These are phyloP conservation scores for Aspergillus uvarum DNA, from an alignment of 2,329 filamentous ascomycete species.

Conservation along the genomic window DNA sequence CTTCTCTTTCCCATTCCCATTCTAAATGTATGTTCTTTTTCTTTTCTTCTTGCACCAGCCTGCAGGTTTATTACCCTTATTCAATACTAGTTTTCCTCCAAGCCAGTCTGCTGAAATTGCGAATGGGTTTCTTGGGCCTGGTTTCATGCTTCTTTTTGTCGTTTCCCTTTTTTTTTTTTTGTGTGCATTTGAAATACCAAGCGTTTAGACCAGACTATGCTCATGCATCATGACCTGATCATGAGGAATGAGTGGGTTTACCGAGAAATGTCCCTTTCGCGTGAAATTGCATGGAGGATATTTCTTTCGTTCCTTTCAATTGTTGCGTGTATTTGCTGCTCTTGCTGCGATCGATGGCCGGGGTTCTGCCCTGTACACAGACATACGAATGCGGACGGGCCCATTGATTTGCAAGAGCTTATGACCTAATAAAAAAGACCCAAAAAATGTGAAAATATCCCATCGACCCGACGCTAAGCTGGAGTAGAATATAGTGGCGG, in stretches of 20 bases:
- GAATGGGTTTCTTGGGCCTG: constrained; percentile 28
- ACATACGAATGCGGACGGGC: constrained; percentile 19
- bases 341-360: constrained; percentile 18
- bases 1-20: constrained; percentile 20
- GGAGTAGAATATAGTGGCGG: background rate
- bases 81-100: constrained; percentile 18
- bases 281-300: constrained; percentile 31
- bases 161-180: constrained; percentile 3
- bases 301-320: background rate
- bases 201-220: constrained; percentile 23
- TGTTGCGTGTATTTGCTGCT: constrained; percentile 16
- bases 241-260: constrained; percentile 10
- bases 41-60: constrained; percentile 26
- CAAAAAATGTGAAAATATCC: constrained; percentile 17
- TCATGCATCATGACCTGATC: constrained; percentile 8
- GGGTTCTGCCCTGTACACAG: constrained; percentile 37
- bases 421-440: constrained; percentile 18
- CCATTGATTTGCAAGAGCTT: constrained; percentile 8
- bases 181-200: constrained; percentile 25
- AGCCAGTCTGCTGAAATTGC: constrained; percentile 34
- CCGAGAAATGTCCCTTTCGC: constrained; percentile 10
- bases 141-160: constrained; percentile 24
- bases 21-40: constrained; percentile 34
- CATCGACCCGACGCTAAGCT: background rate
- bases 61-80: constrained; percentile 20